phyloP scores from a whole-genome alignment of 2,329 filamentous ascomycete genomes.

The Endoconidiophora laricicola region DNA sequence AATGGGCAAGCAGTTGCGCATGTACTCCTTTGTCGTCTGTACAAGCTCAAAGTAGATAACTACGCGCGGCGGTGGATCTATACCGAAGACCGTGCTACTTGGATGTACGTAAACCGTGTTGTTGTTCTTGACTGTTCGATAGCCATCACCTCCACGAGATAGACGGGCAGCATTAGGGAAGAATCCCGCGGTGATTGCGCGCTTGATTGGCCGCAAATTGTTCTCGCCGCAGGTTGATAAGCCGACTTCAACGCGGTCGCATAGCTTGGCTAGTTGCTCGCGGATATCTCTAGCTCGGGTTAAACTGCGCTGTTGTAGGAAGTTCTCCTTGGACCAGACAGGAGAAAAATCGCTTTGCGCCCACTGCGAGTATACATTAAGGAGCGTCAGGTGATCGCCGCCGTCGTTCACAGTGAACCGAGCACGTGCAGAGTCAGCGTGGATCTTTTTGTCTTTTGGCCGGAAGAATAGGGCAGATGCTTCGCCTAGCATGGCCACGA shows the following conservation, averaged over 20 bases:
- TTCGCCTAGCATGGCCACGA: conserved; percentile 89
- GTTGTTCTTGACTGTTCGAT: conserved; percentile 81
- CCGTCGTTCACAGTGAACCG: conserved; percentile 83
- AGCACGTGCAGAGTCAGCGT: conserved; percentile 77
- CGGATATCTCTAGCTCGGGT: conserved; percentile 79
- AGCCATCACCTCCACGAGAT: conserved; percentile 69
- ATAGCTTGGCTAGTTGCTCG: conserved; percentile 81
- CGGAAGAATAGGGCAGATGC: conserved; percentile 80
- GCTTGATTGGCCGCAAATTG: conserved; percentile 61
- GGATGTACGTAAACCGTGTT: conserved; percentile 87
- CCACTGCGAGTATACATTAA: conserved; percentile 94
- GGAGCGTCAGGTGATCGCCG: conserved; percentile 72
- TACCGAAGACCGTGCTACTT: conserved; percentile 61
- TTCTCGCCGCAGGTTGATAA: conserved; percentile 50
- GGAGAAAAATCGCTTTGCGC: conserved; percentile 78
- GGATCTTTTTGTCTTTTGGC: conserved; percentile 92
- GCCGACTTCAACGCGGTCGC: conserved; percentile 78
- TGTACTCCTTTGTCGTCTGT: conserved; percentile 78
- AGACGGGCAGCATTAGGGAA: conserved; percentile 83
- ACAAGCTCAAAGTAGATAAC: conserved; percentile 77
- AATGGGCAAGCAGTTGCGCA: conserved; percentile 73
- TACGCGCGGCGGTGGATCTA: conserved; percentile 61
- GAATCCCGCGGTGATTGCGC: conserved; percentile 79
- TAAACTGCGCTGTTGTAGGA: conserved; percentile 77
- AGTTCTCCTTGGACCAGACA: conserved; percentile 85